Evolutionary conservation across 2,329 filamentous ascomycete species (phyloP).

Genomic region (Pestalotiopsis sp.): DNA sequence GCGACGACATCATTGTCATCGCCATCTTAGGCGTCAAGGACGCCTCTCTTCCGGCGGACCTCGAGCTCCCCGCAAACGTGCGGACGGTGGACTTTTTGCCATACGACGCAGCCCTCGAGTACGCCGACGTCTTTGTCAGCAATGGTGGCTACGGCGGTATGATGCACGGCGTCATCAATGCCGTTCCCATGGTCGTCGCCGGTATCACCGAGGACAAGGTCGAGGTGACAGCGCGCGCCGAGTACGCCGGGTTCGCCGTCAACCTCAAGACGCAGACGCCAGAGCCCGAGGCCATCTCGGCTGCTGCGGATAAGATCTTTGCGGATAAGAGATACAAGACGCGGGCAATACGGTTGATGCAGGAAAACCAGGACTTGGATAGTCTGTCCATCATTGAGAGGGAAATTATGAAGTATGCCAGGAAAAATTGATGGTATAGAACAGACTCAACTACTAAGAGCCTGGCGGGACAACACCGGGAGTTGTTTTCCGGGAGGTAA

Average conservation of each 20-base stretch:
- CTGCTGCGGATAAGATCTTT: conserved; percentile 15
- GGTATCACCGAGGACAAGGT: conserved; percentile 22
- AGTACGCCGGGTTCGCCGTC: conserved; percentile 45
- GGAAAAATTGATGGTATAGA: not conserved
- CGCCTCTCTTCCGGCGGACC: conserved; percentile 26
- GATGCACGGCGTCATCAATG: conserved; percentile 37
- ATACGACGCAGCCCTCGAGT: conserved; percentile 46
- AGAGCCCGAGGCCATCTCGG: conserved; percentile 14
- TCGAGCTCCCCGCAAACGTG: conserved; percentile 39
- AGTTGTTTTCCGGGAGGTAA: not conserved
- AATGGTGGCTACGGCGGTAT: conserved; percentile 20
- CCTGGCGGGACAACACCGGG: not conserved
- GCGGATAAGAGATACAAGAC: conserved; percentile 12
- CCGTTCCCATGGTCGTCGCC: conserved; percentile 19
- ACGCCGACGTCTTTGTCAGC: conserved; percentile 33
- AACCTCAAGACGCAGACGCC: conserved; percentile 40
- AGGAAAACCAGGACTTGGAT: conserved; percentile 32
- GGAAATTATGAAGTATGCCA: conserved; percentile 26
- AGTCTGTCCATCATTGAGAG: conserved; percentile 21
- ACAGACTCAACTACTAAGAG: not conserved
- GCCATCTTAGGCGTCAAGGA: conserved; percentile 32
- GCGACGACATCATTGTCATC: conserved; percentile 41
- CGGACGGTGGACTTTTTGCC: conserved; percentile 48
- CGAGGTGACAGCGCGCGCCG: conserved; percentile 41
- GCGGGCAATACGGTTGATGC: conserved; percentile 26